Base-by-base conservation (phyloP, 2,329 filamentous ascomycete genomes). In the Hypoxylon sp. region DNA sequence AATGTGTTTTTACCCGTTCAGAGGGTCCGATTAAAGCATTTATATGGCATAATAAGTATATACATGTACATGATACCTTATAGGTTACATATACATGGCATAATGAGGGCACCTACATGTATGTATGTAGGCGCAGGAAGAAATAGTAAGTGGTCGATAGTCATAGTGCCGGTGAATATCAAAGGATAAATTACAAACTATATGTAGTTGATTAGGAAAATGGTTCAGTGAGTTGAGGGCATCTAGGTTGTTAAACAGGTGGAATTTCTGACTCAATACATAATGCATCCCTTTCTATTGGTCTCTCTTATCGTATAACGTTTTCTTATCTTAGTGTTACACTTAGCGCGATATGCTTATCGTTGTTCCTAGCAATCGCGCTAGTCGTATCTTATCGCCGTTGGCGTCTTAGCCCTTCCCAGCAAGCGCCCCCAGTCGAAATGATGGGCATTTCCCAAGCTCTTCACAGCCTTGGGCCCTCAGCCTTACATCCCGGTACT, bases 391-490 rank as follows among this genome's bases (percentile, higher is more conserved):
- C 55, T 36, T 49, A 49, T 49, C 43, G 19, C 17, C 17, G 23
- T 34, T 52, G 30, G 49, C 49, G 30, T 36, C 30, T 28, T 49
- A 43, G 38, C 17, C 21, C 38, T 43, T 43, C 38, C 36, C 25
- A 28, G 28, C 28, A 30, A 30, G 9, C 5, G 9, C 5, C 28
- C 28, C 28, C 38, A n/a, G 17, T 43, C 38, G 17, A 43, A 19
- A 43, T 43, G 17, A 43, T 4, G 14, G 17, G 38, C 38, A n/a
- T 19, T 43, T 43, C 46, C 46, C 25, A 30, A 56, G 14, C 38
- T 53, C 34, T 46, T 56, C 53, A 23, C 36, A 67, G 59, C 59
- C 53, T 63, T 52, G 50, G 11, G 32, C 14, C 28, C 14, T 38
- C 50, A 65, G 55, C 55, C 32, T 60, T 48, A 7, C 43, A 45